Evolutionary conservation across 208 protist species (phyloP), one percentile per base, ranked within the genome.

Genomic region (Wallacemonas sp.): DNA sequence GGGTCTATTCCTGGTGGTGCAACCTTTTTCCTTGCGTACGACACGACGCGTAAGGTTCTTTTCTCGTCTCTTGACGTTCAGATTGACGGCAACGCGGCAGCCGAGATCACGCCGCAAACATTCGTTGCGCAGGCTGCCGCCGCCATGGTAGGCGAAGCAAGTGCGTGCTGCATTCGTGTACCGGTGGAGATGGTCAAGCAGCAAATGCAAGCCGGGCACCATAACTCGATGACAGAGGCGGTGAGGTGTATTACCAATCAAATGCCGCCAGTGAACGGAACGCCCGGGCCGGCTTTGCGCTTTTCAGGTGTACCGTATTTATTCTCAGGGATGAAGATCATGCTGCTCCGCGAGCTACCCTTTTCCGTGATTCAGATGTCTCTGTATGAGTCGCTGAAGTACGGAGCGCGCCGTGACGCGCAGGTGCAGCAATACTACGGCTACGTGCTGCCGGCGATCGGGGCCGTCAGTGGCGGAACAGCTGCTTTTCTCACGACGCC

Each of bases 361-460:
- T 98, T 98, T 73, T 81, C 91, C 13, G 77, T 96, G 0, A 85
- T 95, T 54, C 95, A 98, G 64, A 97, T 97, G 81, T 88, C 82
- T 10, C 85, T 97, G 12, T 98, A 97, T 61, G 93, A 98, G 63
- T 59, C 39, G 12, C 73, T 95, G 17, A 97, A 97, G 66, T 45
- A 42, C 1, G 62, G 36, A 29, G 37, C 85, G 12, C 33, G 67
- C 24, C 71, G 71, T 19, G 71, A 80, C 32, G 53, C 68, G 29
- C 37, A 46, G 2, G 61, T 71, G 24, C 66, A 78, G 30, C 76
- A 66, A 2, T 83, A 78, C 30, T 73, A 71, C 17, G 58, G 75
- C 4, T 46, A 66, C n/a, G 34, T 69, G 36, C 58, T 88, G 19
- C 81, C 92, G 0, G 36, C 89, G 0, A 97, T 86, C 52, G 95